Evolutionary conservation across 73 alveolate species (phyloP).

Genomic region (Effrenium voratum): DNA sequence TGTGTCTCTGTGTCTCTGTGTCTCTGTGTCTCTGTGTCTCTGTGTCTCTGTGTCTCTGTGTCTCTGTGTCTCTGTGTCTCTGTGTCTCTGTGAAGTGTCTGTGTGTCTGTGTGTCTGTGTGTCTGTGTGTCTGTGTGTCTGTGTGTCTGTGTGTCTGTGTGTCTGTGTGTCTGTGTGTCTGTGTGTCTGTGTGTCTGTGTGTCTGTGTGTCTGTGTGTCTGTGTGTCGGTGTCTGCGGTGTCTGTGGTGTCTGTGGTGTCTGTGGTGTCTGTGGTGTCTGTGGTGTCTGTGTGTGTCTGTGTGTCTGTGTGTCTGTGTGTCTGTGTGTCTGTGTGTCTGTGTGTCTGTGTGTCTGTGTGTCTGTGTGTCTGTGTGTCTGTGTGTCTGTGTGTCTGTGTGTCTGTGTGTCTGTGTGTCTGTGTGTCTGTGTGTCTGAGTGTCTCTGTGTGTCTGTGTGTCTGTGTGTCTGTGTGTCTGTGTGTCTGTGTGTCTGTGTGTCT

Average conservation of each 20-base stretch:
- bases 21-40: conserved; percentile 13
- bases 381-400: conserved; percentile 21
- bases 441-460: no score
- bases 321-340: background rate
- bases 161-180: background rate
- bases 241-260: no score
- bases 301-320: background rate
- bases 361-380: conserved; percentile 27
- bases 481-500: conserved; percentile 30
- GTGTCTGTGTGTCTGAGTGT: conserved; percentile 4
- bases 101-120: background rate
- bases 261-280: background rate
- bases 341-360: conserved; percentile 28
- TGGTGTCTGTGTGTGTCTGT: background rate
- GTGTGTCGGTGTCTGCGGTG: no score
- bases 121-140: background rate
- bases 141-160: conserved; percentile 16
- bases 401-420: conserved; percentile 22
- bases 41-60: conserved; percentile 11
- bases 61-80: conserved; percentile 5
- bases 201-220: background rate
- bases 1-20: conserved; percentile 37
- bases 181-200: background rate
- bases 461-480: no score
- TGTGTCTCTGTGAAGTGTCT: background rate